Conservation (phyloP, 2,329 filamentous ascomycete genomes). For the Truncatella angustata region DNA sequence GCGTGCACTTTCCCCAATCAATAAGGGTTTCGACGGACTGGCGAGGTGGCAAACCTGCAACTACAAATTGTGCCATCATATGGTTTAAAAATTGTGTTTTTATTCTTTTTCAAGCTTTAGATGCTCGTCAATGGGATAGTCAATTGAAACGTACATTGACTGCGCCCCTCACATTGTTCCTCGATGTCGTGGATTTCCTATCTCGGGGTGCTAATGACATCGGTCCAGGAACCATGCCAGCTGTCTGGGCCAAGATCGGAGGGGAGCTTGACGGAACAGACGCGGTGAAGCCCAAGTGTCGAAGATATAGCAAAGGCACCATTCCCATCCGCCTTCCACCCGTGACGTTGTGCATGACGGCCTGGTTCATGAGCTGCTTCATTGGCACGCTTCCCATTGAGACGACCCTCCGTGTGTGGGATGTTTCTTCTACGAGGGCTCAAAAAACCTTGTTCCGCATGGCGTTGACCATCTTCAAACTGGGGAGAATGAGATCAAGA, state of each 20-base stretch:
- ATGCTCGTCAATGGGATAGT: too few relatives aligned
- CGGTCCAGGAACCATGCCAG: slow-evolving; percentile 76
- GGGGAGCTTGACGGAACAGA: slow-evolving; percentile 63
- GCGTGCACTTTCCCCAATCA: too few relatives aligned
- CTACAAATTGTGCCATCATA: too few relatives aligned
- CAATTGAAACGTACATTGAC: too few relatives aligned
- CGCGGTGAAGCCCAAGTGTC: slow-evolving; percentile 34
- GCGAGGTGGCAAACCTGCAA: too few relatives aligned
- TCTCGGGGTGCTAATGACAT: slow-evolving; percentile 86
- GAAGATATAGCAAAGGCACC: slow-evolving; percentile 36
- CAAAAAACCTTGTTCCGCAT: slow-evolving; percentile 91
- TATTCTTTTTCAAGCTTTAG: too few relatives aligned
- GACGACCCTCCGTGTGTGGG: slow-evolving; percentile 89
- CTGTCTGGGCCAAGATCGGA: slow-evolving; percentile 85
- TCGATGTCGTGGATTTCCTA: too few relatives aligned
- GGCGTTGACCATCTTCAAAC: slow-evolving; percentile 86
- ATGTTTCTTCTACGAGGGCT: slow-evolving; percentile 96
- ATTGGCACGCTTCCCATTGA: slow-evolving; percentile 92
- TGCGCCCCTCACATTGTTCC: too few relatives aligned
- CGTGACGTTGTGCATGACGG: slow-evolving; percentile 87
- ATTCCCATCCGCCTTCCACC: slow-evolving; percentile 68
- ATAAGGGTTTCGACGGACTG: too few relatives aligned
- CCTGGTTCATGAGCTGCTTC: slow-evolving; percentile 98
- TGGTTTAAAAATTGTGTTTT: too few relatives aligned
- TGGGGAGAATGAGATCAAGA: slow-evolving; percentile 79